Evolutionary conservation across 352 stramenopile genomes (phyloP).

Genomic region (Globisporangium acanthophoron): DNA sequence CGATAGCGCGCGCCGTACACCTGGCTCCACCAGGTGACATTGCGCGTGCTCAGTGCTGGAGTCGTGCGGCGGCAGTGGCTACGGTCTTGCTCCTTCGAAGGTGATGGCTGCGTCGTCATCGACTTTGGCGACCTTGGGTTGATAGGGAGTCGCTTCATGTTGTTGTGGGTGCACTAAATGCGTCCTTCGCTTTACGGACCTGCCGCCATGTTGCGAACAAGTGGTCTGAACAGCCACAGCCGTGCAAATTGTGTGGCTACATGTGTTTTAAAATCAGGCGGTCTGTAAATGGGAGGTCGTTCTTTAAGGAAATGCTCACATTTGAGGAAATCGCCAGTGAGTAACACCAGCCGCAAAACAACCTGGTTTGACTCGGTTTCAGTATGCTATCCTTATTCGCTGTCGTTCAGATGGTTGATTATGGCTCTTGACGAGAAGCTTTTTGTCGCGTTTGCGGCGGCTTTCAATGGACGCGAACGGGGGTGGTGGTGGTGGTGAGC

Average conservation of each 20-base stretch:
- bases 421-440: background rate
- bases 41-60: constrained; percentile 3
- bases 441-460: no score
- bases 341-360: background rate
- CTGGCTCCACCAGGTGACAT: constrained; percentile 25
- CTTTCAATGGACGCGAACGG: no score
- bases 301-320: background rate
- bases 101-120: background rate
- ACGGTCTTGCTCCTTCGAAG: background rate
- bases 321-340: background rate
- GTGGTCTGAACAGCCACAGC: background rate
- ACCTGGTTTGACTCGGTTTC: background rate
- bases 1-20: constrained; percentile 7
- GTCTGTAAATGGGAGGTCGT: background rate
- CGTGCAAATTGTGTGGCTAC: background rate
- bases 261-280: background rate
- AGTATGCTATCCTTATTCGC: background rate
- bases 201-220: background rate
- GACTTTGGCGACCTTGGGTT: no score
- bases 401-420: background rate
- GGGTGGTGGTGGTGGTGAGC: no score
- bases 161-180: no score
- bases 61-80: background rate
- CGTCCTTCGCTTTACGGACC: background rate
- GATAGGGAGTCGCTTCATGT: no score